These are phyloP conservation scores for Avena atlantica DNA, from an alignment of 176 grass and related monocot genomes.

Conservation along the genomic window DNA sequence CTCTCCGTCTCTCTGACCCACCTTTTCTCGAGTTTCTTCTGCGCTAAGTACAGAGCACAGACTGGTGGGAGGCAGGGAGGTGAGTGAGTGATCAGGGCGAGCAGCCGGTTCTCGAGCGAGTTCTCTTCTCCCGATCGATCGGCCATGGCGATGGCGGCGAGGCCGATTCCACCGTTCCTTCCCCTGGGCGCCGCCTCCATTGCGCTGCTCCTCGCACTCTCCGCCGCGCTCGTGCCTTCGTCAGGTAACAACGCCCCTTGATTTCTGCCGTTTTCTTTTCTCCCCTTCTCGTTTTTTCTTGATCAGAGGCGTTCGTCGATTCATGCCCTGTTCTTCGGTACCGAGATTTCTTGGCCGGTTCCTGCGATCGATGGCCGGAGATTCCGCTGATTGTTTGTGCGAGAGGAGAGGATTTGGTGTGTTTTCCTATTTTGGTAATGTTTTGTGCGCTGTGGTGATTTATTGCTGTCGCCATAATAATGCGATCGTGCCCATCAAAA, in stretches of 20 bases:
- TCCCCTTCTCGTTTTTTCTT: background rate
- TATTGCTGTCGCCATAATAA: background rate
- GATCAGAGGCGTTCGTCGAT: background rate
- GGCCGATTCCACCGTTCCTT: background rate
- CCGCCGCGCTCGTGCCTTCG: background rate
- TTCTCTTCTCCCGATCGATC: background rate
- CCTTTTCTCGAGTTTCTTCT: conserved; percentile 7
- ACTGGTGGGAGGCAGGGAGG: background rate
- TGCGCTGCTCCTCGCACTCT: conserved; percentile 41
- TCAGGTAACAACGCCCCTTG: conserved; percentile 38
- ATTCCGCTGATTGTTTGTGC: background rate
- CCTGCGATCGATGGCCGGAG: background rate
- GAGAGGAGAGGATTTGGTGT: background rate
- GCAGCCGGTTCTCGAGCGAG: conserved; percentile 13
- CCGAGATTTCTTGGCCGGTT: background rate
- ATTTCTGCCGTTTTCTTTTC: background rate
- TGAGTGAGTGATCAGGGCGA: conserved; percentile 28
- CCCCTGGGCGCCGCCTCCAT: background rate
- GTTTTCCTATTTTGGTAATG: conserved; percentile 7
- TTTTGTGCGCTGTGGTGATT: background rate
- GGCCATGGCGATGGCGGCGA: conserved; percentile 24
- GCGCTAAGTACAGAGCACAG: background rate
- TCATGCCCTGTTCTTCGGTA: background rate
- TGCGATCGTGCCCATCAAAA: background rate
- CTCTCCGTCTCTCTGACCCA: background rate